A percentile compares a stretch with the other conserved stretches of the same genome.
Evolutionary conservation across 768 basidiomycete genomes (phyloP).

Genomic region (Amanita exitialis): DNA sequence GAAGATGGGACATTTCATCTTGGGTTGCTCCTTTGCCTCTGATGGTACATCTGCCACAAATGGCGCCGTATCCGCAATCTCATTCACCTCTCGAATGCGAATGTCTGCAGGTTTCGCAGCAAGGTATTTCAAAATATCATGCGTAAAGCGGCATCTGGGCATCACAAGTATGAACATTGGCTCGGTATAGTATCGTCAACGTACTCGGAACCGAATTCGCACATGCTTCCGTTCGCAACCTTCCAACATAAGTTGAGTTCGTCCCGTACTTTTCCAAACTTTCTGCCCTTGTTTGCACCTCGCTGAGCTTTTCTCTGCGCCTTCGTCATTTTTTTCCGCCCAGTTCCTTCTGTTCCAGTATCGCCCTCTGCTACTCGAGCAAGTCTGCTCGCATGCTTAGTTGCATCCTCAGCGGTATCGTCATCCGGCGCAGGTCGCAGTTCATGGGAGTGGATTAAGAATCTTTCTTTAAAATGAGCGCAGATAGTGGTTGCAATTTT

Average conservation of each 20-base stretch:
- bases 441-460: conserved; percentile 18
- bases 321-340: conserved; percentile 33
- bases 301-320: conserved; percentile 64
- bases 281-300: conserved; percentile 78
- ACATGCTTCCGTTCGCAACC: conserved; percentile 58
- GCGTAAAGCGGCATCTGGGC: conserved; percentile 65
- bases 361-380: conserved; percentile 14
- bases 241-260: conserved; percentile 78
- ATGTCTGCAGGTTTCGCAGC: conserved; percentile 69
- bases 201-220: conserved; percentile 62
- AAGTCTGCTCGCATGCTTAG: conserved; percentile 22
- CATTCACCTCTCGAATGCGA: conserved; percentile 35
- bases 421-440: conserved; percentile 22
- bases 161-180: neutral
- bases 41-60: conserved; percentile 29
- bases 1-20: conserved; percentile 57
- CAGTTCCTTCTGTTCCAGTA: conserved; percentile 13
- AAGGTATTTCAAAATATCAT: conserved; percentile 72
- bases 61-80: conserved; percentile 37
- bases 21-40: conserved; percentile 19
- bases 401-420: conserved; percentile 52
- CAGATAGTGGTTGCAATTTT: neutral
- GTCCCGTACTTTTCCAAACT: conserved; percentile 70
- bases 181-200: conserved; percentile 14
- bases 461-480: conserved; percentile 15